Evolutionary conservation across 108 stramenopile species (phyloP).

Genomic region (Schizochytrium sp.): DNA sequence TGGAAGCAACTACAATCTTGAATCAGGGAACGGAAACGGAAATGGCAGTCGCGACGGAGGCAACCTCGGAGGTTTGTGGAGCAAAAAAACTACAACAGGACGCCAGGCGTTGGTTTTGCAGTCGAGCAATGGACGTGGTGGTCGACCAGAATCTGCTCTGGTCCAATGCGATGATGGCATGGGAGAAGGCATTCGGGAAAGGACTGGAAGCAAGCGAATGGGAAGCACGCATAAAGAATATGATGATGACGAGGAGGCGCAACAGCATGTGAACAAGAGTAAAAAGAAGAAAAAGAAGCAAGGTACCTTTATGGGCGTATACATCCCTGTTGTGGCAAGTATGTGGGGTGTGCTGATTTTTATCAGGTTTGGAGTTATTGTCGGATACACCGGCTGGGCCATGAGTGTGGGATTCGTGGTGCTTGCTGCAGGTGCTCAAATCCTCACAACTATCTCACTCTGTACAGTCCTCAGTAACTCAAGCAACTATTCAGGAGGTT

Average conservation of each 20-base stretch:
- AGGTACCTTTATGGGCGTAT: conserved; percentile 59
- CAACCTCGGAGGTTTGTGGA: neutral
- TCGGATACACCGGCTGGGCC: conserved; percentile 42
- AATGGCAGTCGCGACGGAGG: neutral
- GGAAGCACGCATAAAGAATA: no score
- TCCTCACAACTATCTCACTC: conserved; percentile 28
- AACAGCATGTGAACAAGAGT: neutral
- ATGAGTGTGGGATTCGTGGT: conserved; percentile 57
- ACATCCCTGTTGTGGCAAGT: conserved; percentile 54
- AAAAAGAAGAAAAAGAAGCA: conserved; percentile 55
- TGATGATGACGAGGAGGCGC: no score
- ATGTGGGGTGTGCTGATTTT: conserved; percentile 59
- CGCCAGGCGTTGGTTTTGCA: no score
- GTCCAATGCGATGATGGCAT: no score
- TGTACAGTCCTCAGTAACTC: conserved; percentile 49
- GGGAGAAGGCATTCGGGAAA: no score
- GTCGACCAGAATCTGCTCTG: no score
- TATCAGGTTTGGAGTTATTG: conserved; percentile 49
- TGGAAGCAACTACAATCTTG: no score
- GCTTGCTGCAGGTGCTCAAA: neutral
- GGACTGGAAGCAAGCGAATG: no score
- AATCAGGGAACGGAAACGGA: neutral
- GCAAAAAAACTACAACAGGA: no score
- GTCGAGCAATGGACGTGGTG: no score
- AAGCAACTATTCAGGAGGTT: conserved; percentile 56